phyloP scores from a whole-genome alignment of 2,329 filamentous ascomycete genomes.

The Colletotrichum sp. region DNA sequence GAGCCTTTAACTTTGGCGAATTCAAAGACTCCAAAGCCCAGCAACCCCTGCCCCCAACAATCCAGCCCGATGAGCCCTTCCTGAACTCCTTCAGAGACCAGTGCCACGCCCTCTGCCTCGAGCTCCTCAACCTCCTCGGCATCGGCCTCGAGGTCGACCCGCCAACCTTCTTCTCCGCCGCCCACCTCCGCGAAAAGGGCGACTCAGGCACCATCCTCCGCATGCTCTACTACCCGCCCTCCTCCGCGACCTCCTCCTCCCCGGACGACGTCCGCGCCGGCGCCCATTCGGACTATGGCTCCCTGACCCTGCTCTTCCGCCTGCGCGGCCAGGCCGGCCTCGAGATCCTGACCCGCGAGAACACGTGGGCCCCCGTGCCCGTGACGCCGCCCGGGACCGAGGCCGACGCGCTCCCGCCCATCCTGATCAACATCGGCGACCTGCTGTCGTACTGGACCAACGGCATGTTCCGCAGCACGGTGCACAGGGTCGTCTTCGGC shows the following conservation, averaged over 20 bases:
- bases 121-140: constrained; percentile 78
- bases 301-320: constrained; percentile 81
- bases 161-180: constrained; percentile 58
- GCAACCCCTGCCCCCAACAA: constrained; percentile 75
- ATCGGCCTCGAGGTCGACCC: constrained; percentile 69
- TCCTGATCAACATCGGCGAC: constrained; percentile 79
- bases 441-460: constrained; percentile 87
- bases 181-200: constrained; percentile 50
- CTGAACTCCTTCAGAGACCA: constrained; percentile 70
- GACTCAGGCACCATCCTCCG: constrained; percentile 67
- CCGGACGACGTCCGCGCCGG: constrained; percentile 78
- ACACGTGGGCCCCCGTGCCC: constrained; percentile 67
- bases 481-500: constrained; percentile 84
- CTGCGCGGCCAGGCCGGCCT: constrained; percentile 84
- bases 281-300: constrained; percentile 88
- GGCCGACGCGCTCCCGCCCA: constrained; percentile 67
- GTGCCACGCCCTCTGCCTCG: constrained; percentile 76
- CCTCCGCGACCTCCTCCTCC: constrained; percentile 43
- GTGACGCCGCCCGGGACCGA: constrained; percentile 68
- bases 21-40: constrained; percentile 72
- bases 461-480: constrained; percentile 83
- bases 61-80: constrained; percentile 63
- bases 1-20: constrained; percentile 90
- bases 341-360: constrained; percentile 72
- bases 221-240: constrained; percentile 74